Base-by-base conservation (phyloP, 1,284 basidiomycete species). In the Pseudozyma hubeiensis region DNA sequence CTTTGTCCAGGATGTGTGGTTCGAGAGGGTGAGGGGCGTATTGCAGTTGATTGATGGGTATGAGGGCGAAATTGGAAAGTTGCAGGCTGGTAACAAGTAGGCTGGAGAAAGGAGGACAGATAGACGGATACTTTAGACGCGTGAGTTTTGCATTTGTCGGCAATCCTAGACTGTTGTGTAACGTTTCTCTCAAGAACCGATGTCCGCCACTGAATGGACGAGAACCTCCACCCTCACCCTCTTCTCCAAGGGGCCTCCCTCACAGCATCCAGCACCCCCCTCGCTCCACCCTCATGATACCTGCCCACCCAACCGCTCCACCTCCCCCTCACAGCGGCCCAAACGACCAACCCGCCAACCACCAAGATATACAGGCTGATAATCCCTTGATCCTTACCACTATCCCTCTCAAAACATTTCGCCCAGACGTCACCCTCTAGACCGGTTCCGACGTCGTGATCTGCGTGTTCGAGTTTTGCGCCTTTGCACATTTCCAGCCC, bases 391-490 rank as follows among this genome's bases (percentile, higher is more conserved):
- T 84, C 83, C 45, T 82, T 83, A 31, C 64, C 64, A 3, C 75
- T 76, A 59, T 83, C 81, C 11, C 81, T 71, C 37, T 81, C 82
- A 33, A 84, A 84, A 37, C 84, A 84, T 49, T 78, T 80, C 3
- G 83, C 81, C 82, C 81, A 83, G 0, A 84, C 82, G 47, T 84
- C 81, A 4, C 84, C 84, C 63, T 84, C 84, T 39, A 76, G 78
- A 0, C 84, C 84, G 1, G 84, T 84, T 0, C 82, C 82, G 24
- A 80, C 81, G 55, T 84, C 84, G 52, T 75, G 72, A 48, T 83
- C 80, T 1, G 75, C 67, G 33, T 80, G 70, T 33, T 71, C 77
- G 14, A 84, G 55, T 47, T 76, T 75, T 7, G 84, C 84, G 13
- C 79, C 80, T 45, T 75, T 79, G 56, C 84, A 84, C 7, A 75